Base-by-base conservation (phyloP, 208 protist species). In the Phytomonas sp. region DNA sequence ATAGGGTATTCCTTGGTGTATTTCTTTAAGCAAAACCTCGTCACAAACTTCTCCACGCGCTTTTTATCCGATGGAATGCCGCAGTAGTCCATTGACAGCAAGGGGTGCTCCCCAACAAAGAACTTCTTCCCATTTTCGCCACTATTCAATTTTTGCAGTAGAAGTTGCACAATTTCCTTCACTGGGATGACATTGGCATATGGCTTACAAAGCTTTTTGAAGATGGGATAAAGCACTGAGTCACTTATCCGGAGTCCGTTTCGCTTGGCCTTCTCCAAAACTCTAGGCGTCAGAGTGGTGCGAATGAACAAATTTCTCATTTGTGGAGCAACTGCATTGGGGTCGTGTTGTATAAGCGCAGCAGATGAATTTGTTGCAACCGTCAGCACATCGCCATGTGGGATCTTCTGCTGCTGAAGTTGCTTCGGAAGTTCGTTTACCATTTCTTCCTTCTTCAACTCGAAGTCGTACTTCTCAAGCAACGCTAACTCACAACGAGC, bases 81-180 rank as follows among this genome's bases (percentile, higher is more conserved):
- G 69, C 90, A 95, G 78, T 74, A 75, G 72, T 95, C 90, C 12
- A 95, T 61, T 1, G 82, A 26, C n/a, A 81, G 72, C 19, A 92
- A 81, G 11, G 86, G 86, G 60, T 92, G 80, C 32, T 86, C 76
- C 45, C 23, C 45, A 1, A 19, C 19, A 56, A 56, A 56, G 45
- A 56, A 56, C 45, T 56, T 56, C 26, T 56, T 56, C 0, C 0
- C 19, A 56, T 56, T 56, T 56, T 56, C 45, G 11, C 19, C 45
- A 11, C 26, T 56, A 61, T 80, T 71, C 1, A 75, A 75, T 69
- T 88, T 88, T 34, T 79, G 69, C 34, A 85, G 64, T 1, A 88
- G 77, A 19, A 88, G 63, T 32, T 73, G 60, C 37, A 88, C 83
- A 34, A 88, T 56, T 29, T 63, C 68, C 31, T 62, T 79, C 26